These are phyloP conservation scores for Puccinellia tenuiflora DNA, from an alignment of 176 grass and related monocot species.

Conservation along the genomic window DNA sequence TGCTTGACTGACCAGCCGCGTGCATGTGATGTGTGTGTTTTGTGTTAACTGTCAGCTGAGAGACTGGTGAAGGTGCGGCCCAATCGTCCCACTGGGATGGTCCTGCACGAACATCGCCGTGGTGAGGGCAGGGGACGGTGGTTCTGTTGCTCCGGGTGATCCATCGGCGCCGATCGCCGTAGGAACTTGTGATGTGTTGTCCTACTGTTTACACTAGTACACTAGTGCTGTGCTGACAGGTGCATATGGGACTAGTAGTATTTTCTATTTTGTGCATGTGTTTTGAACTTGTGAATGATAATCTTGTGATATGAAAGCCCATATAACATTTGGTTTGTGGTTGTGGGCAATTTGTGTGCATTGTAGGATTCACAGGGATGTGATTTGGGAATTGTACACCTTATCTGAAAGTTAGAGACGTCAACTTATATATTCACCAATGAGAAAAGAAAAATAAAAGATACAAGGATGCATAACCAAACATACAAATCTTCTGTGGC, in stretches of 20 bases:
- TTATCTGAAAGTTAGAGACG: no score
- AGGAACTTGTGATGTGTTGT: neutral
- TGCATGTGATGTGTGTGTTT: neutral
- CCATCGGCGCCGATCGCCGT: neutral
- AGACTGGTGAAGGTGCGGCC: conserved; percentile 37
- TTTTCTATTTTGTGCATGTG: neutral
- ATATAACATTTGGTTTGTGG: neutral
- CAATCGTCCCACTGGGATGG: conserved; percentile 27
- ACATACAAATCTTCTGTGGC: no score
- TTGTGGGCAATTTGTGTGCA: neutral
- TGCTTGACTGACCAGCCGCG: neutral
- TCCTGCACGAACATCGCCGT: conserved; percentile 19
- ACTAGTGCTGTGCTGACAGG: no score
- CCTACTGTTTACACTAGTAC: no score
- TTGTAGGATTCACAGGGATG: no score
- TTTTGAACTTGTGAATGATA: neutral
- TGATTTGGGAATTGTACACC: no score
- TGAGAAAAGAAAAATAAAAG: no score
- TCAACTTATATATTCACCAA: no score
- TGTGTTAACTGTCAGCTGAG: neutral
- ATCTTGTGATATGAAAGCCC: neutral
- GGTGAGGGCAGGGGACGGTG: neutral
- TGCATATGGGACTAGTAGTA: no score
- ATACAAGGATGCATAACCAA: no score
- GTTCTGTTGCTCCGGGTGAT: conserved; percentile 65